A percentile compares a stretch with the other conserved stretches of the same genome.
Evolutionary conservation across 1,284 basidiomycete species (phyloP).

Genomic region (Puccinia polysora): DNA sequence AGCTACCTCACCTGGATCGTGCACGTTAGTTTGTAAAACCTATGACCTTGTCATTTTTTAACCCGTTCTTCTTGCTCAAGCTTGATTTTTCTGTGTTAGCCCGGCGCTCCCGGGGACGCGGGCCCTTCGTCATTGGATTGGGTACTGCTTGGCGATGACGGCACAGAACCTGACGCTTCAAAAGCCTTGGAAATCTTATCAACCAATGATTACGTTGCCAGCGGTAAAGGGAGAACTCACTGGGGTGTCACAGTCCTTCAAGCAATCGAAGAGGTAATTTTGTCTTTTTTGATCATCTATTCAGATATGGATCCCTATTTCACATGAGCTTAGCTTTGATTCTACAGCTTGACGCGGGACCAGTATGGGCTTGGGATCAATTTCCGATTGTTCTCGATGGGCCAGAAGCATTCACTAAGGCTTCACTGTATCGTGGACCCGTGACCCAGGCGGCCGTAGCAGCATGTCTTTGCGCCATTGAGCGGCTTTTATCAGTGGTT

Average conservation of each 20-base stretch:
- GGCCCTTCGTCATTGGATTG: constrained; percentile 57
- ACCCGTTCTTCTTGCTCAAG: neutral
- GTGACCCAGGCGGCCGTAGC: constrained; percentile 54
- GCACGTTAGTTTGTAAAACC: constrained; percentile 47
- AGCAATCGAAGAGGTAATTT: constrained; percentile 43
- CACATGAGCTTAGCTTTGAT: neutral
- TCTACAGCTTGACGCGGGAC: constrained; percentile 55
- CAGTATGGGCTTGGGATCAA: constrained; percentile 57
- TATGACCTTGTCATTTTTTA: neutral
- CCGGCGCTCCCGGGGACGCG: constrained; percentile 57
- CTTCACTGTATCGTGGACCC: constrained; percentile 55
- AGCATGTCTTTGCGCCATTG: constrained; percentile 54
- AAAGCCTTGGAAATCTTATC: constrained; percentile 51
- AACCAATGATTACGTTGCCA: constrained; percentile 43
- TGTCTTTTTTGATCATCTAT: no score
- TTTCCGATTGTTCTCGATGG: constrained; percentile 49
- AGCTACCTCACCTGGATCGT: constrained; percentile 56
- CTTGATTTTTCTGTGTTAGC: constrained; percentile 41
- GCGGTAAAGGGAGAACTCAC: constrained; percentile 49
- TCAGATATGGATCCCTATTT: neutral
- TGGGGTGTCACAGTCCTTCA: constrained; percentile 56
- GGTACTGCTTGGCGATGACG: constrained; percentile 56
- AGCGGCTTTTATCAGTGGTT: constrained; percentile 50
- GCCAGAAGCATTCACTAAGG: constrained; percentile 53
- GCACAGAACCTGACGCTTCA: constrained; percentile 50